phyloP scores from a whole-genome alignment of 768 basidiomycete genomes.

The Russula foetens region DNA sequence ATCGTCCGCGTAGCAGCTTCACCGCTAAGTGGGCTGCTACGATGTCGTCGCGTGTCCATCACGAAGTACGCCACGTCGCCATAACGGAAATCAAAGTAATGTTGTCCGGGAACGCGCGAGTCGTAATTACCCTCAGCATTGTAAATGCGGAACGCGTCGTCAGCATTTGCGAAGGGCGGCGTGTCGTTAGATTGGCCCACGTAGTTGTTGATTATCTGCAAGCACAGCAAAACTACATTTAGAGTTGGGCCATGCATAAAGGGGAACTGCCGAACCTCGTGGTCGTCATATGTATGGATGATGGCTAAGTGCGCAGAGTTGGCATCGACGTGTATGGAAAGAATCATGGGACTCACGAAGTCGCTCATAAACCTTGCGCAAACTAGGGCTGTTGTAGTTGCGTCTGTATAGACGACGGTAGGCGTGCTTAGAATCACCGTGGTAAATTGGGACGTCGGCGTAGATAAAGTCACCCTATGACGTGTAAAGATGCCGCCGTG shows the following conservation, averaged over 20 bases:
- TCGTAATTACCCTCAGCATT: conserved; percentile 59
- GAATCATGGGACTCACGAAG: conserved; percentile 45
- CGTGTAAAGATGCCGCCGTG: not conserved
- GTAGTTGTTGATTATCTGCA: conserved; percentile 58
- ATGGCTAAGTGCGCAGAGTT: conserved; percentile 37
- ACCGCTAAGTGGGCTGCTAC: conserved; percentile 34
- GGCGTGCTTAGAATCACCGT: conserved; percentile 47
- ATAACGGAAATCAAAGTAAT: conserved; percentile 55
- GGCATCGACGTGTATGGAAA: not conserved
- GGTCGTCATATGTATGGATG: conserved; percentile 65
- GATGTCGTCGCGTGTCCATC: conserved; percentile 60
- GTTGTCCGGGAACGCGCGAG: conserved; percentile 33
- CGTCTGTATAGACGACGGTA: conserved; percentile 62
- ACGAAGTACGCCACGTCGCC: conserved; percentile 72
- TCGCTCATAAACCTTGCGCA: conserved; percentile 57
- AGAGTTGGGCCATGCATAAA: not conserved
- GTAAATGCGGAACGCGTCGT: conserved; percentile 52
- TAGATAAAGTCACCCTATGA: conserved; percentile 61
- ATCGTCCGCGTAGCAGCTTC: conserved; percentile 45
- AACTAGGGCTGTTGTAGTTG: conserved; percentile 55
- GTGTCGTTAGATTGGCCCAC: conserved; percentile 48
- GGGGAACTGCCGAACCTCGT: conserved; percentile 38
- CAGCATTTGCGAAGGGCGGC: conserved; percentile 50
- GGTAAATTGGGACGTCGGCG: conserved; percentile 59
- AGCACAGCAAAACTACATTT: not conserved